phyloP scores from a whole-genome alignment of 306 rosid species.

The Delonix regia region DNA sequence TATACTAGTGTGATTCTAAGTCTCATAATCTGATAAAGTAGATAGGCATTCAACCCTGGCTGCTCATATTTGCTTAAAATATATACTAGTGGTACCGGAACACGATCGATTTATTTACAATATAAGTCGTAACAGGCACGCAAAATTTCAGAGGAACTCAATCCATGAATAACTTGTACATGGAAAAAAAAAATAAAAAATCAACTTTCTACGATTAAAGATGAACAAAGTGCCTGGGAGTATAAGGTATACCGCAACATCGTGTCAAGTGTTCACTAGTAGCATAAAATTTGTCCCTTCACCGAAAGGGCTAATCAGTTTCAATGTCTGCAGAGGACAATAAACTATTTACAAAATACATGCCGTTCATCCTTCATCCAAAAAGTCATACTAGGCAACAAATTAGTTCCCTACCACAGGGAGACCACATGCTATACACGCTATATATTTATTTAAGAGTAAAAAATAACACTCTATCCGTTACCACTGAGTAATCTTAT shows the following conservation, averaged over 20 bases:
- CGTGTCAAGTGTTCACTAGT: background rate
- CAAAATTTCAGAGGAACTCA: too few species aligned
- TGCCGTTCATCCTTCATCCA: constrained; percentile 15
- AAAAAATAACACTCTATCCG: background rate
- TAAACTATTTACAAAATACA: constrained; percentile 36
- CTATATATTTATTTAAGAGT: constrained; percentile 31
- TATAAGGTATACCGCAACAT: background rate
- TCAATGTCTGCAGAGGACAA: constrained; percentile 15
- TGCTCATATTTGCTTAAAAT: too few species aligned
- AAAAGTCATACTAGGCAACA: background rate
- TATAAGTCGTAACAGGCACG: too few species aligned
- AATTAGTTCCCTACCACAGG: constrained; percentile 18
- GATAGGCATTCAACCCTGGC: too few species aligned
- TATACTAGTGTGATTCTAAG: too few species aligned
- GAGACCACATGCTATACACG: constrained; percentile 20
- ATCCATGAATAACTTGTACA: too few species aligned
- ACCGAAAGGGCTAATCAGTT: background rate
- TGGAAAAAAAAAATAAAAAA: too few species aligned
- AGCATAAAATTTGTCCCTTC: background rate
- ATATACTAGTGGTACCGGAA: too few species aligned
- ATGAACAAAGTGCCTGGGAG: too few species aligned
- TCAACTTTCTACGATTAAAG: too few species aligned
- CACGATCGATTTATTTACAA: too few species aligned
- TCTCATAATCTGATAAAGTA: too few species aligned
- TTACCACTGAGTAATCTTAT: background rate